Conservation (phyloP, 2,329 filamentous ascomycete species). For the Lojkania enalia region DNA sequence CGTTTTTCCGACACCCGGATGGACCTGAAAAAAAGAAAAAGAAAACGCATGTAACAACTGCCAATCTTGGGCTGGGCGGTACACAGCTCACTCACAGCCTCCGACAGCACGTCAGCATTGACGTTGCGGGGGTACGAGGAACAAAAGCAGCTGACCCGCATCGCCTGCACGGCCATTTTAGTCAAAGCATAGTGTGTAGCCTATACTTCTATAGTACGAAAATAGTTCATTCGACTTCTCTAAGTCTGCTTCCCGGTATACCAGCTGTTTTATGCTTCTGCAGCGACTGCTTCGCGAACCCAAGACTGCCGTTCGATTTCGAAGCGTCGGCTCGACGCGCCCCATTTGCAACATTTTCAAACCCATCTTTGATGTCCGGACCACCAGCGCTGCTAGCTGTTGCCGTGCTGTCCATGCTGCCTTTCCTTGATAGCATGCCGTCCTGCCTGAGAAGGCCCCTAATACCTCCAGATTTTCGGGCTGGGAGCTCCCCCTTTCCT, state of each 20-base stretch:
- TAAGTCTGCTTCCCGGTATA: slow-evolving; percentile 30
- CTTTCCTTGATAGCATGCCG: slow-evolving; percentile 29
- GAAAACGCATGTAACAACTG: too few species aligned
- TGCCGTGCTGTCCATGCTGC: slow-evolving; percentile 38
- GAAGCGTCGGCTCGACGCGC: slow-evolving; percentile 11
- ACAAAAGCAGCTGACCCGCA: too few species aligned
- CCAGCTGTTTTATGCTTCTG: slow-evolving; percentile 23
- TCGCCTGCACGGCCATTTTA: too few species aligned
- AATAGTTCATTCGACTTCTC: slow-evolving; percentile 24
- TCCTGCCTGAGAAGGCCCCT: slow-evolving; percentile 36
- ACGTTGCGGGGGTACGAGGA: too few species aligned
- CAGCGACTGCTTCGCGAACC: slow-evolving; percentile 13
- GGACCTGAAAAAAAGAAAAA: too few species aligned
- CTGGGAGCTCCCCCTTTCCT: slow-evolving; percentile 65
- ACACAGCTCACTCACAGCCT: not conserved
- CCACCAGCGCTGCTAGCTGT: slow-evolving; percentile 31
- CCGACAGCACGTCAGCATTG: slow-evolving; percentile 1
- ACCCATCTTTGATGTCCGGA: slow-evolving; percentile 22
- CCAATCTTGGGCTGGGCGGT: too few species aligned
- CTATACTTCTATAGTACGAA: too few species aligned
- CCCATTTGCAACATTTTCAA: slow-evolving; percentile 19
- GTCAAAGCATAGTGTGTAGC: too few species aligned
- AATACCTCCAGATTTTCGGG: slow-evolving; percentile 42
- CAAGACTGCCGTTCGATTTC: slow-evolving; percentile 23
- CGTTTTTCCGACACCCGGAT: too few species aligned